Evolutionary conservation across 2,329 filamentous ascomycete genomes (phyloP), one percentile per base, ranked within the genome.

Genomic region (Verticillium zaregamsianum): DNA sequence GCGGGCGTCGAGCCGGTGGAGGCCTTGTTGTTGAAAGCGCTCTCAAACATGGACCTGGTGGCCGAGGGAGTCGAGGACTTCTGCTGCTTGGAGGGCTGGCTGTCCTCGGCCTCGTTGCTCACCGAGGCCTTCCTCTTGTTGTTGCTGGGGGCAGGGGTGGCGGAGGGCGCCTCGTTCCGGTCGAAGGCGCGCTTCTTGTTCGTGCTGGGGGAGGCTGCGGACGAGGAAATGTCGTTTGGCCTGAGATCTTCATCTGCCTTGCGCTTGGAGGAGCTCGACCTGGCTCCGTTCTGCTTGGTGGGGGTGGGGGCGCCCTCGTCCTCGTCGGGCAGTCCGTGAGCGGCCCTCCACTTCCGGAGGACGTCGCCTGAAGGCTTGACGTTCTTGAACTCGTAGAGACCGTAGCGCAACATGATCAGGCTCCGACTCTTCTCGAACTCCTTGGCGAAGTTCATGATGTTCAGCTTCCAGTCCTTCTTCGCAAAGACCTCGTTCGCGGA

Each of bases 381-480:
- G 20, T 83, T 86, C 74, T 86, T 85, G 74, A 87, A 87, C 67
- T 86, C 82, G 68, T 87, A 87, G 2, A 87, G 78, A 2, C 84
- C 85, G 64, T 87, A 87, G 57, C 84, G 82, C 61, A 87, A 69
- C 73, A 87, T 80, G 62, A 87, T 86, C 54, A 87, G 74, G 66
- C 83, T 85, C 57, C 85, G 79, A 68, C 84, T 87, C 76, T 87
- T 87, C 70, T 87, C 85, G 64, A 85, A 87, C 70, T 87, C 85
- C 70, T 86, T 87, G 45, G 85, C 84, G 62, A 87, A 87, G 70
- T 86, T 87, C 65, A 83, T 71, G 20, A 87, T 80, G 65, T 87
- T 87, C 59, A 87, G 72, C 72, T 85, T 86, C 85, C 85, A 87
- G 66, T 86, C 84, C 70, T 87, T 87, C 69, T 80, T 83, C 20